Evolutionary conservation across 2,329 filamentous ascomycete species (phyloP).

Genomic region (Corynespora cassiicola): DNA sequence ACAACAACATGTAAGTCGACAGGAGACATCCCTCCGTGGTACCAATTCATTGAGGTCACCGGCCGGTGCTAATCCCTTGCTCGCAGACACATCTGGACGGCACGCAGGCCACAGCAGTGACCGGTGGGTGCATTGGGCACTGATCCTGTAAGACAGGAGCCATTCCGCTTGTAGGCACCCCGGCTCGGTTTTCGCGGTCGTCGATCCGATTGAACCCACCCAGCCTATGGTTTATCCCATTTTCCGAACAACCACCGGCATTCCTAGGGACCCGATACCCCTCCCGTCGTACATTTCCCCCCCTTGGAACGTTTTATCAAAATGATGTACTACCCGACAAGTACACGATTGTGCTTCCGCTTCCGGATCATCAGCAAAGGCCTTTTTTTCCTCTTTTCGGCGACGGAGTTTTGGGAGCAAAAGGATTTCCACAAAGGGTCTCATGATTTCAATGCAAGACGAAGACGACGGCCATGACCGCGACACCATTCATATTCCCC

Average conservation of each 20-base stretch:
- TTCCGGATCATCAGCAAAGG: too few relatives aligned
- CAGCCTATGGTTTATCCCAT: slow-evolving; percentile 3
- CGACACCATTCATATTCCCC: not conserved
- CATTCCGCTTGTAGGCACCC: slow-evolving; percentile 17
- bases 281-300: slow-evolving; percentile 8
- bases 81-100: slow-evolving; percentile 56
- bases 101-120: slow-evolving; percentile 52
- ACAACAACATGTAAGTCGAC: slow-evolving; percentile 75
- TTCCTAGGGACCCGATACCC: slow-evolving; percentile 12
- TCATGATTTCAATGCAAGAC: slow-evolving; percentile 12
- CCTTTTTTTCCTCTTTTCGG: too few relatives aligned
- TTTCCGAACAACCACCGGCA: slow-evolving; percentile 13
- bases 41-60: slow-evolving; percentile 32
- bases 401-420: slow-evolving; percentile 5
- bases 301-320: slow-evolving; percentile 6
- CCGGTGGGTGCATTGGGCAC: slow-evolving; percentile 9
- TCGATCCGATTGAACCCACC: slow-evolving; percentile 13
- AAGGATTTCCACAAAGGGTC: slow-evolving; percentile 6
- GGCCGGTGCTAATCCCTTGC: slow-evolving; percentile 36
- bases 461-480: slow-evolving; percentile 9
- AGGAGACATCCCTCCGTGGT: slow-evolving; percentile 16
- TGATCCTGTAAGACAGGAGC: slow-evolving; percentile 19
- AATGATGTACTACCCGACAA: slow-evolving; percentile 10
- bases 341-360: too few relatives aligned
- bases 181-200: slow-evolving; percentile 5